Base-by-base conservation (phyloP, 768 basidiomycete genomes). In the Chalciporus chontae region DNA sequence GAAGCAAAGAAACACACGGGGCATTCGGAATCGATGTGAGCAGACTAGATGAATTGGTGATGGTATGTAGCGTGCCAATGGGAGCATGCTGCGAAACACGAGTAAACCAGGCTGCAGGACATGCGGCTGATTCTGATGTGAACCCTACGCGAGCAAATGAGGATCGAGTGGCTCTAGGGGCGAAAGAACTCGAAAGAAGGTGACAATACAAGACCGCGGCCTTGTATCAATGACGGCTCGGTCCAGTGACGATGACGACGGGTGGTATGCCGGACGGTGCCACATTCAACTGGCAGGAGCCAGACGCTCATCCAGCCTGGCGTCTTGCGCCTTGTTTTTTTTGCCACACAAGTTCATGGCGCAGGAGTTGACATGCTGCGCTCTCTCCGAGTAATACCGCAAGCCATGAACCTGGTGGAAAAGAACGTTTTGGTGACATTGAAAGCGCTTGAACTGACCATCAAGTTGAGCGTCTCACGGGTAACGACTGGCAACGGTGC, bases 151-250 rank as follows among this genome's bases (percentile, higher is more conserved):
- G 64, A 60, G 53, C 53, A 69, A 69, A 68, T 68, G 66, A 68
- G 66, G 64, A 69, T 66, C 64, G 52, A 54, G 65, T 68, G 65
- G 63, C 65, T 53, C 65, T 67, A 67, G 64, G 65, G 65, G 64
- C 53, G 15, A 50, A 59, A 52, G 60, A 52, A 62, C 24, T 55
- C 37, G 45, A 47, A 51, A 55, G 57, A 66, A 55, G 34, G 31
- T 50, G 54, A 42, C 47, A 58, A 39, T 47, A 51, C 53, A 50
- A 56, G 57, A 56, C 63, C 40, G 53, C n/a, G n/a, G n/a, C 52
- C 52, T 56, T 29, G 48, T 47, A 51, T 59, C 56, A 40, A 53
- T 51, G 51, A 52, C 45, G 47, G 53, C 21, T 26, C 47, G 47
- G 47, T 42, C 52, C 47, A 21, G 39, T 38, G 40, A 43, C 44